Conservation (phyloP, 2,329 filamentous ascomycete genomes). For the Plenodomus biglobosus region DNA sequence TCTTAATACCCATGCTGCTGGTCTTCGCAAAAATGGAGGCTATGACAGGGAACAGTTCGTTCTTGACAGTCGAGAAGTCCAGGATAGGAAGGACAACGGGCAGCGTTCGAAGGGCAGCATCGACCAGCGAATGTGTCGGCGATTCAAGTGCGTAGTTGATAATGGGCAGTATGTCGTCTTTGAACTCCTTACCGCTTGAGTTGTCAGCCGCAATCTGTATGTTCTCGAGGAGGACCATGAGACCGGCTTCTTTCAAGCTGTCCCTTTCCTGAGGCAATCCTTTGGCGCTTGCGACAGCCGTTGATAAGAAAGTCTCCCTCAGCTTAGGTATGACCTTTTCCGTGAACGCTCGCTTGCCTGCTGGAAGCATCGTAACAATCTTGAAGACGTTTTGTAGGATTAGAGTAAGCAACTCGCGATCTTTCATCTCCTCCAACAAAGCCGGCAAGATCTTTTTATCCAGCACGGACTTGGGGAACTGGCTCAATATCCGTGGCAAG, state of each 20-base stretch:
- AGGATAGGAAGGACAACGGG: constrained; percentile 81
- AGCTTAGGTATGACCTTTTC: constrained; percentile 85
- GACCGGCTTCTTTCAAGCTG: constrained; percentile 77
- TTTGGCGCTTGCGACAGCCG: constrained; percentile 46
- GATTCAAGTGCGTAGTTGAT: constrained; percentile 83
- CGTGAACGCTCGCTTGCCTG: constrained; percentile 72
- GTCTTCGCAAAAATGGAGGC: constrained; percentile 90
- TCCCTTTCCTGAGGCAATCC: constrained; percentile 68
- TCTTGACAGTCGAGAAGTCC: constrained; percentile 96
- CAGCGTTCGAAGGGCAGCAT: constrained; percentile 77
- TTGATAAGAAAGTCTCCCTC: constrained; percentile 76
- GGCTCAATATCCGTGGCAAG: constrained; percentile 79
- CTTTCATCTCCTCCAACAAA: constrained; percentile 89
- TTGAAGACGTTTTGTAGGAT: constrained; percentile 92
- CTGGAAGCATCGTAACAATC: constrained; percentile 75
- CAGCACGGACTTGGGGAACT: constrained; percentile 90
- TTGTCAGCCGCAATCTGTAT: constrained; percentile 75
- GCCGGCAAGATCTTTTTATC: constrained; percentile 93
- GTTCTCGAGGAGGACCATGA: constrained; percentile 90
- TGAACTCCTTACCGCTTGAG: constrained; percentile 88
- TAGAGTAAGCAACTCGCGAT: constrained; percentile 79
- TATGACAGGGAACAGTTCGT: constrained; percentile 92
- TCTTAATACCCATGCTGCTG: constrained; percentile 90
- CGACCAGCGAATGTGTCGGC: constrained; percentile 83
- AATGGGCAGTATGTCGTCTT: constrained; percentile 90